Evolutionary conservation across 2,329 filamentous ascomycete genomes (phyloP), one percentile per base, ranked within the genome.

Genomic region (Zymoseptoria ardabiliae): DNA sequence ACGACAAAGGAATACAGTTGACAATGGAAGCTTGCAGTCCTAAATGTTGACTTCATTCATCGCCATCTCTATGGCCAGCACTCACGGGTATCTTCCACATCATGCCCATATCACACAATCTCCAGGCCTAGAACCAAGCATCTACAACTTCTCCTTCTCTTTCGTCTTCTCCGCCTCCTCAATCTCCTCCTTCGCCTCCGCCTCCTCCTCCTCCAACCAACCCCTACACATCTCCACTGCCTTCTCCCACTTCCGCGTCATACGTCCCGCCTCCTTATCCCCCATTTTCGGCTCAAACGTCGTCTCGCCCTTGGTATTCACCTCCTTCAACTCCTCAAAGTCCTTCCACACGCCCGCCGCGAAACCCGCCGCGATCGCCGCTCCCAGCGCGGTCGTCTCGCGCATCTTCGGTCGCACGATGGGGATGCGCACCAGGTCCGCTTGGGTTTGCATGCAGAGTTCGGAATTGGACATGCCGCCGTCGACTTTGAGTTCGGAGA

Each of bases 381-480:
- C 91, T 22, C 91, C 91, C 1, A 96, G 82, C 1, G 91, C 88
- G 1, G 91, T 96, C 3, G 91, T 95, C 78, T 96, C 91, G 59
- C 89, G 87, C 91, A 96, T 96, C 58, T 85, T 82, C 0, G 91
- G 91, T 21, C 91, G 85, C 72, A 92, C 85, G 61, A 96, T 88
- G 28, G 87, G 87, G 66, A 96, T 94, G 59, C 86, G 85, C 68
- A 89, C 90, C 54, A 96, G 83, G 76, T 96, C 88, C 63, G 91
- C 88, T 81, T 96, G 91, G 7, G 89, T 91, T 74, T 88, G 91
- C 91, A 96, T 96, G 76, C 87, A 91, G 59, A 96, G 81, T 71
- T 93, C 88, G 11, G 89, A 93, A 75, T 90, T 93, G 69, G 87
- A 91, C 81, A 96, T 90, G 59, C 91, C 91, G 59, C 91, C 91